Evolutionary conservation across 176 grass and related monocot species (phyloP).

Genomic region (Raddia guianensis): DNA sequence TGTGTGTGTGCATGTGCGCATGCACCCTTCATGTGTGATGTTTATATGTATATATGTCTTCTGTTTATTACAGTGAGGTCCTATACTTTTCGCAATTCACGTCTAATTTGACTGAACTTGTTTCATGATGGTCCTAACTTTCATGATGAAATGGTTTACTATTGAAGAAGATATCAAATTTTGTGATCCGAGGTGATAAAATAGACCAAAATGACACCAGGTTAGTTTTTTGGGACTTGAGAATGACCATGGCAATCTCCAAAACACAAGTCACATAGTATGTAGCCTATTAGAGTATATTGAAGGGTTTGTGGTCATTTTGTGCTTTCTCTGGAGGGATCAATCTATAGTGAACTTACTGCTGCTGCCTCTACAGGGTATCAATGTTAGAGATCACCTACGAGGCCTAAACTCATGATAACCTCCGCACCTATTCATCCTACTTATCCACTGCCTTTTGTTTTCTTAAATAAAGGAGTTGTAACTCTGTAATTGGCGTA

Average conservation of each 20-base stretch:
- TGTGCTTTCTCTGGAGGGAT: neutral
- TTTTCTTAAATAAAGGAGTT: neutral
- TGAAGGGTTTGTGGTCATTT: neutral
- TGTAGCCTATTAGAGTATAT: slow-evolving; percentile 20
- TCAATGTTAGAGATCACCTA: slow-evolving; percentile 8
- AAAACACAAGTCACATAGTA: slow-evolving; percentile 5
- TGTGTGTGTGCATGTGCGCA: no score
- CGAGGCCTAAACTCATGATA: slow-evolving; percentile 14
- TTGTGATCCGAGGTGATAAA: slow-evolving; percentile 14
- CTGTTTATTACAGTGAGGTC: slow-evolving; percentile 13
- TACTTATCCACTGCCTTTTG: slow-evolving; percentile 2
- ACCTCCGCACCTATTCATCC: neutral
- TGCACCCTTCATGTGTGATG: no score
- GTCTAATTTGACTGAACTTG: neutral
- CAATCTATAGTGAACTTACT: slow-evolving; percentile 16
- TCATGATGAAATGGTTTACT: neutral
- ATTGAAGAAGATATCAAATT: slow-evolving; percentile 1
- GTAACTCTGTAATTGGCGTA: neutral
- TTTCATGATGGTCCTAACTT: slow-evolving; percentile 18
- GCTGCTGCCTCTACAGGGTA: slow-evolving; percentile 8
- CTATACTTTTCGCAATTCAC: slow-evolving; percentile 18
- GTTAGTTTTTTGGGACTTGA: slow-evolving; percentile 27
- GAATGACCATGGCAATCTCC: slow-evolving; percentile 20
- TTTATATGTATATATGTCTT: neutral
- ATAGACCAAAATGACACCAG: slow-evolving; percentile 12